Evolutionary conservation across 164 flowering plant species (phyloP).

Genomic region (Dillenia suffruticosa): DNA sequence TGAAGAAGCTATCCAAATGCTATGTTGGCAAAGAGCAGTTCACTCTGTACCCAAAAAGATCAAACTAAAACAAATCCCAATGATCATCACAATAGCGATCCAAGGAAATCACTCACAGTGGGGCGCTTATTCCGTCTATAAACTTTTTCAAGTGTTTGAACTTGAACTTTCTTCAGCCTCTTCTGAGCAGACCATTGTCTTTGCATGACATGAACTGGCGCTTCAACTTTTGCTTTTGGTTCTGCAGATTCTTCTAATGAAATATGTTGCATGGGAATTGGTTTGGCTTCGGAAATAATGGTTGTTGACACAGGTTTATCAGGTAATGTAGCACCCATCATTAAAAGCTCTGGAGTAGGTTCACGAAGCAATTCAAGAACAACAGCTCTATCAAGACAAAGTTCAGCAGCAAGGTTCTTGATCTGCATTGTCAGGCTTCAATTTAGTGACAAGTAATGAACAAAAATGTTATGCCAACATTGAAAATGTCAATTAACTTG

Average conservation of each 20-base stretch:
- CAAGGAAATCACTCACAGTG: constrained; percentile 59
- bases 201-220: constrained; percentile 74
- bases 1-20: too few relatives aligned
- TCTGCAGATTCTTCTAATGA: constrained; percentile 22
- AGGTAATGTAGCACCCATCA: constrained; percentile 81
- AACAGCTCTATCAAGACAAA: constrained; percentile 83
- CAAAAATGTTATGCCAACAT: background rate
- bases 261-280: constrained; percentile 18
- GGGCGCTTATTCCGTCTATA: constrained; percentile 81
- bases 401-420: constrained; percentile 77
- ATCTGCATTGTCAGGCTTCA: constrained; percentile 42
- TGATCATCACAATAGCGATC: too few relatives aligned
- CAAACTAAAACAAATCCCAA: too few relatives aligned
- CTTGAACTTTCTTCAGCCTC: constrained; percentile 81
- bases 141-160: constrained; percentile 80
- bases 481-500: background rate
- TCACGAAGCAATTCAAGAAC: constrained; percentile 87
- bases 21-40: too few relatives aligned
- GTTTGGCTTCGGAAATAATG: constrained; percentile 29
- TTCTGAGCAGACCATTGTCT: constrained; percentile 70
- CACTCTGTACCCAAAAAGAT: too few relatives aligned
- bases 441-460: background rate
- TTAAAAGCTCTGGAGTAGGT: constrained; percentile 77
- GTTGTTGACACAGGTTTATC: constrained; percentile 45
- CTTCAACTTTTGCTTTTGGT: constrained; percentile 27